A percentile compares a stretch with the other conserved stretches of the same genome.
These are phyloP conservation scores for Thelonectria olida DNA, from an alignment of 2,329 filamentous ascomycete genomes.

Conservation along the genomic window DNA sequence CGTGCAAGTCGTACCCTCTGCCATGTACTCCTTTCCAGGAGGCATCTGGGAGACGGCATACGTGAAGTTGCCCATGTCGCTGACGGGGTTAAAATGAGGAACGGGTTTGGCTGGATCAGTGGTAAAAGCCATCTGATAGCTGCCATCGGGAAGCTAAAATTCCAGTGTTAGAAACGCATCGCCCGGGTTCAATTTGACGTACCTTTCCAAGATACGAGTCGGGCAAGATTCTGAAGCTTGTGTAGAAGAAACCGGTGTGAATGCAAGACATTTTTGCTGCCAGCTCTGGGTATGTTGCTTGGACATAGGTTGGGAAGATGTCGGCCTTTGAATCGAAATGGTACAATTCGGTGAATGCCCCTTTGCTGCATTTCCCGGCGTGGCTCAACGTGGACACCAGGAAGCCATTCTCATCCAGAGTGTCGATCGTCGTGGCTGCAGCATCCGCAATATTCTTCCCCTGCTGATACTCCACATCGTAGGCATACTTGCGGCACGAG, in stretches of 20 bases:
- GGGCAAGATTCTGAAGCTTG: constrained; percentile 57
- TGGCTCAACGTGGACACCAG: constrained; percentile 62
- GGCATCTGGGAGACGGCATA: constrained; percentile 61
- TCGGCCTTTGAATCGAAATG: constrained; percentile 64
- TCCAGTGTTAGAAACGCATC: neutral
- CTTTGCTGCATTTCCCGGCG: constrained; percentile 55
- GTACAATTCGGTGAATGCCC: constrained; percentile 58
- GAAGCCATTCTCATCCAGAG: constrained; percentile 58
- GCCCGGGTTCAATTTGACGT: neutral
- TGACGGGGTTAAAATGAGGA: constrained; percentile 57
- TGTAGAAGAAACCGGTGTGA: constrained; percentile 59
- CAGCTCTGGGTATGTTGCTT: constrained; percentile 52
- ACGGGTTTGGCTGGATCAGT: constrained; percentile 48
- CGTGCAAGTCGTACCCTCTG: constrained; percentile 54
- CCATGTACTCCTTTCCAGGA: constrained; percentile 59
- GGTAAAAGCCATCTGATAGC: constrained; percentile 58
- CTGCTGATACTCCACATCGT: constrained; percentile 56
- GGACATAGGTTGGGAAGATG: constrained; percentile 57
- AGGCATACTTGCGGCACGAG: constrained; percentile 54
- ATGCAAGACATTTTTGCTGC: constrained; percentile 61
- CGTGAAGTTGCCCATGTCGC: constrained; percentile 57
- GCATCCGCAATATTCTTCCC: constrained; percentile 61
- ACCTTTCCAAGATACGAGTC: constrained; percentile 58
- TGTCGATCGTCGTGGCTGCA: constrained; percentile 51
- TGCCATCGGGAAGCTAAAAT: constrained; percentile 49